Base-by-base conservation (phyloP, 2,329 filamentous ascomycete species). In the Epichloe brachyelytri region DNA sequence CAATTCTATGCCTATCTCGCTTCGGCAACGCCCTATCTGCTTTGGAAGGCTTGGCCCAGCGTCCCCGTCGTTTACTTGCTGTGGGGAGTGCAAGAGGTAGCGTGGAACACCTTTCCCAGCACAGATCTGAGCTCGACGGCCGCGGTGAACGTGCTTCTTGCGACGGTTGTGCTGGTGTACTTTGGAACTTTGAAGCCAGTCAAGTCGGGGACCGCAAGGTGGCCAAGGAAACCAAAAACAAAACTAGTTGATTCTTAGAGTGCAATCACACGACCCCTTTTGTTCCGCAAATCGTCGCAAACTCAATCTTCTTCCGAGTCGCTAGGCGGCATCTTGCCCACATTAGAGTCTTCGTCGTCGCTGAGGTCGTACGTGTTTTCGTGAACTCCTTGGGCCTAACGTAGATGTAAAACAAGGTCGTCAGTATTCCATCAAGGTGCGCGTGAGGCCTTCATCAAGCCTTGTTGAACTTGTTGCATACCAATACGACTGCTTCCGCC, bases 71-170 rank as follows among this genome's bases (percentile, higher is more conserved):
- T 88, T 58, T 83, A 83, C 60, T 69, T 68, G 4, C 67, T 90
- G 10, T 95, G 87, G 85, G 77, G 74, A 3, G 74, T 79, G 53
- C 90, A 96, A 67, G 90, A 96, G 66, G 90, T 85, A 83, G 88
- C 86, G 12, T 96, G 90, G 90, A 95, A 96, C 59, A 81, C 90
- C 10, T 96, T 86, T 63, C 90, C 90, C n/a, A 95, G 88, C 63
- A 81, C 78, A 4, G 62, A 68, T 33, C 53, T 62, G 46, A 81
- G 78, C 62, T 81, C 78, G 4, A 64, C 63, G 14, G 70, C 74
- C 15, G 90, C 89, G 8, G 86, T 98, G 14, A 75, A 74, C 22
- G 79, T 81, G 39, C 71, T 97, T 59, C 79, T 80, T 17, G 63
- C 78, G 12, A 86, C 85, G 15, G 80, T 91, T 1, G 70, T 71